Base-by-base conservation (phyloP, 108 stramenopile genomes). In the Phaeodactylum tricornutum region DNA sequence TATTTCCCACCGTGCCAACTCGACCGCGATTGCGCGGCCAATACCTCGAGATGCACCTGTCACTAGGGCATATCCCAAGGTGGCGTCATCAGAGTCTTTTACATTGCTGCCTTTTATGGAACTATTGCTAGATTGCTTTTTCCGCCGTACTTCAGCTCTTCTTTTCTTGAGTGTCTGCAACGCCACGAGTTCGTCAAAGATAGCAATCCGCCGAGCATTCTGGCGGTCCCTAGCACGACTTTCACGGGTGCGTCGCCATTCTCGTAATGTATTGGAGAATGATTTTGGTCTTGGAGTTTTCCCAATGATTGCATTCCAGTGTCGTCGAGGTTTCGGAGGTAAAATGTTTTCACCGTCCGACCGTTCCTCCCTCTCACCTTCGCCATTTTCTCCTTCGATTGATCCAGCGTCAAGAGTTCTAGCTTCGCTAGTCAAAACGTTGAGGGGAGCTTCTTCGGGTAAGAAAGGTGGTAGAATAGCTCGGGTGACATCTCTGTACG, bases 21-120 rank as follows among this genome's bases (percentile, higher is more conserved):
- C 88, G 3, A 86, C 77, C 31, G 84, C 84, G 5, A 90, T 55
- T 0, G 88, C 84, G 34, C 88, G 58, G 20, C 88, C 88, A 28
- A 91, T 84, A 2, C 88, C 88, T 21, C 69, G 51, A 19, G 81
- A 84, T 38, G 84, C 84, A 11, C 88, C 88, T 4, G 88, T 91
- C 1, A 91, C 79, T 26, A 90, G 47, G 5, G 87, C 87, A 58
- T 69, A 90, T 37, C 82, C 76, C 38, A 58, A 37, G 16, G 15
- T n/a, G 28, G 17, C 39, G 4, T 47, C 33, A 28, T 43, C 42
- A 30, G 15, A 11, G 20, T 21, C 43, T 39, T 23, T 5, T 23
- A 46, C 45, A 15, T 20, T 20, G 30, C 22, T 17, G 7, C 30
- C 21, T 33, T 23, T 29, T n/a, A n/a, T n/a, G 25, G 5, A 15